Percentiles rank a stretch among this genome's conserved stretches.
phyloP scores from a whole-genome alignment of 805 yeast genomes.

The Candida taoyuanica region DNA sequence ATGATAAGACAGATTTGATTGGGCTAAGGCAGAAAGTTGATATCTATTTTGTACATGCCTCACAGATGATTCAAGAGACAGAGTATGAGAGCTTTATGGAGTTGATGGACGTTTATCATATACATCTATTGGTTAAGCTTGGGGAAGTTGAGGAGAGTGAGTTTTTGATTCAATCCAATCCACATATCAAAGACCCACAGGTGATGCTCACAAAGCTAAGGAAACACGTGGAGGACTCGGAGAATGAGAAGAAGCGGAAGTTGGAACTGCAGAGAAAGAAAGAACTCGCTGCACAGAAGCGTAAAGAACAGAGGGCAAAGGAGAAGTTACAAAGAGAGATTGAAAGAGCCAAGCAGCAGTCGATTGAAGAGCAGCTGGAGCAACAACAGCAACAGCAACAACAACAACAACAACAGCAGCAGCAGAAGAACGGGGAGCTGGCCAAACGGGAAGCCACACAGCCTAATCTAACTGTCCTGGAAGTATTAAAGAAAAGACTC shows the following conservation, averaged over 20 bases:
- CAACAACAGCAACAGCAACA: too few species aligned
- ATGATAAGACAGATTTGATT: slow-evolving; percentile 12
- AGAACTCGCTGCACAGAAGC: slow-evolving; percentile 11
- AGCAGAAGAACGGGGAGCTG: slow-evolving; percentile 2
- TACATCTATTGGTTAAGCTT: slow-evolving; percentile 18
- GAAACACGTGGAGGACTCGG: slow-evolving; percentile 8
- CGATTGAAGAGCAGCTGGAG: slow-evolving; percentile 7
- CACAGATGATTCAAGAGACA: slow-evolving; percentile 3
- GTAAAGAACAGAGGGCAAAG: slow-evolving; percentile 12
- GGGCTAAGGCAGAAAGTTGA: slow-evolving; percentile 21
- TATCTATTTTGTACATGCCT: slow-evolving; percentile 17
- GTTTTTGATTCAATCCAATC: slow-evolving; percentile 18
- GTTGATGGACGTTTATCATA: slow-evolving; percentile 23
- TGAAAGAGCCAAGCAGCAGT: slow-evolving; percentile 10
- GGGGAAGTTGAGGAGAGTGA: slow-evolving; percentile 22
- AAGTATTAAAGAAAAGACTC: slow-evolving; percentile 16
- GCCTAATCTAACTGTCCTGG: slow-evolving; percentile 9
- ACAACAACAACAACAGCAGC: too few species aligned
- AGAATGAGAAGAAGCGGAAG: slow-evolving; percentile 11
- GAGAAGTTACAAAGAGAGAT: slow-evolving; percentile 8
- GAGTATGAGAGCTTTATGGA: slow-evolving; percentile 15
- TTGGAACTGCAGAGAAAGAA: slow-evolving; percentile 13
- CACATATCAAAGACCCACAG: slow-evolving; percentile 15
- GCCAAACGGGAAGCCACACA: slow-evolving; percentile 1
- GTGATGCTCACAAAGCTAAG: slow-evolving; percentile 13